Base-by-base conservation (phyloP, 2,329 filamentous ascomycete species). In the Pochonia chlamydosporia region DNA sequence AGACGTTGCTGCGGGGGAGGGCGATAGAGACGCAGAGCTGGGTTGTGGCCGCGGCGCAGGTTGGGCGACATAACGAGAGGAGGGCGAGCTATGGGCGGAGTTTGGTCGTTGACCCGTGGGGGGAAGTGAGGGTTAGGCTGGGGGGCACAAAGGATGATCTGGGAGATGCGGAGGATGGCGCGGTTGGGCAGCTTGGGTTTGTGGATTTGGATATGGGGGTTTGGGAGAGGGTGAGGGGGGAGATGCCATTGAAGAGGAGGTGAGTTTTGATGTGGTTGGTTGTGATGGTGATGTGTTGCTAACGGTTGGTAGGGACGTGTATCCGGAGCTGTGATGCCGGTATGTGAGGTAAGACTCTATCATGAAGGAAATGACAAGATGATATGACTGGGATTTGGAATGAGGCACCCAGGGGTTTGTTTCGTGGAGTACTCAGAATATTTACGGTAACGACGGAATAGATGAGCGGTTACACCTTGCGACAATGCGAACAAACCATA, bases 1-100 rank as follows among this genome's bases (percentile, higher is more conserved):
- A 89, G 59, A 73, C 81, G 2, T 69, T 97, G 5, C 71, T 96
- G 13, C 75, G 87, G 24, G 83, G 89, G 3, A 75, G 92, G 40
- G 92, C 92, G 9, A 89, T 96, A 50, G 92, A 96, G 72, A 89
- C 85, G 16, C 87, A 96, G 68, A 82, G 82, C 47, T 97, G 88
- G 72, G 84, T 96, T 2, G 71, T 96, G 51, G 92, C 91, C 9
- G 84, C 91, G 1, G 92, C 90, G 33, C 91, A 96, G 66, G 65
- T 66, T 20, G 91, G 90, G 1, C 64, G 71, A 31, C 89, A 79
- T 53, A 90, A 89, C 56, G 79, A 82, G 52, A 89, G 83, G 66
- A 74, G 92, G 49, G 76, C 79, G 24, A 95, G 88, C 65, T 96
- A 93, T 67, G 92, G 92, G 0, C 85, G 89, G 62, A 88, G 86